Percentiles rank a stretch among this genome's conserved stretches.
Conservation (phyloP, 2,329 filamentous ascomycete species). For the Elsinoe perseae region DNA sequence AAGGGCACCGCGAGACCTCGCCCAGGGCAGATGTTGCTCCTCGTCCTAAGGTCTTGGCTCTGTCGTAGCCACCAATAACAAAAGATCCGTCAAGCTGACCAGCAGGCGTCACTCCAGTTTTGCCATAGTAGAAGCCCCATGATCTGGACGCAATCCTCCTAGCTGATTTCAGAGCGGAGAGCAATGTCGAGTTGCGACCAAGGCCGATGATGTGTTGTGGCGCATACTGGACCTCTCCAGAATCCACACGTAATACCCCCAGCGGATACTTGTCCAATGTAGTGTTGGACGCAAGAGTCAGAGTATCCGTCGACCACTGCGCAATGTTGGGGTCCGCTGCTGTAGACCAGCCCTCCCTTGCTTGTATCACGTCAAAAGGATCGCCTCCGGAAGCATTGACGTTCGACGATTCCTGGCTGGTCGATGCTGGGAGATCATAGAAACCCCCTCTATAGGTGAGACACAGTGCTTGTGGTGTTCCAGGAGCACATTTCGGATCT, state of each 20-base stretch:
- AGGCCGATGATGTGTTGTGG: background rate
- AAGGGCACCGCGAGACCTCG: background rate
- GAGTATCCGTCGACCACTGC: too few species aligned
- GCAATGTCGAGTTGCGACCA: background rate
- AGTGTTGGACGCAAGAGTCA: too few species aligned
- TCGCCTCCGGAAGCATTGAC: background rate
- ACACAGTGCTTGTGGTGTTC: background rate
- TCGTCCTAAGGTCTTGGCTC: background rate
- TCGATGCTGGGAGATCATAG: background rate
- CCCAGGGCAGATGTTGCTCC: background rate
- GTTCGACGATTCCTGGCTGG: background rate
- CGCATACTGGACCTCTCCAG: background rate
- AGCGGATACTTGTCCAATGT: background rate
- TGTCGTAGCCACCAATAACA: constrained; percentile 4
- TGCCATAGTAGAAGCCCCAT: background rate
- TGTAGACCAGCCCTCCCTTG: too few species aligned
- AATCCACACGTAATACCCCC: background rate
- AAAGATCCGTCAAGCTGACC: constrained; percentile 4
- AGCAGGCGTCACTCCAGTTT: background rate
- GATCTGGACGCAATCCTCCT: background rate
- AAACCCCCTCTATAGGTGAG: background rate
- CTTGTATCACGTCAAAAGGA: background rate
- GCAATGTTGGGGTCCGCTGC: too few species aligned
- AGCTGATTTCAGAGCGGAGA: background rate
- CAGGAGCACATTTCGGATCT: background rate